phyloP scores from a whole-genome alignment of 805 yeast genomes.

The Hanseniaspora clermontiae region DNA sequence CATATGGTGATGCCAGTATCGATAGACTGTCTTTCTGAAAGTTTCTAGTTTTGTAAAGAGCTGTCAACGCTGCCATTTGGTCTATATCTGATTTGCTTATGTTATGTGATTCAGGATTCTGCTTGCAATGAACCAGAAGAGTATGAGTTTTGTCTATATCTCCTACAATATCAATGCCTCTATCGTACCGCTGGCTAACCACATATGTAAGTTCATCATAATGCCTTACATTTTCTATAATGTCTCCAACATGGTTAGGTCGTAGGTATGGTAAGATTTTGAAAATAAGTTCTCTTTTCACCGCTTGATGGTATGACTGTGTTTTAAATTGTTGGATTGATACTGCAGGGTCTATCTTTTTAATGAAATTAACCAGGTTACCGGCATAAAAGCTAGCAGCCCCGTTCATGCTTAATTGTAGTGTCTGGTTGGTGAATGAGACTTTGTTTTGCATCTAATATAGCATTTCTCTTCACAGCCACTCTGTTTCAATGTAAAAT shows the following conservation, averaged over 20 bases:
- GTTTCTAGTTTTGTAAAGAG: constrained; percentile 10
- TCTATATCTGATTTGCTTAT: constrained; percentile 25
- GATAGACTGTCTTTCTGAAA: constrained; percentile 17
- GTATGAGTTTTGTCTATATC: constrained; percentile 16
- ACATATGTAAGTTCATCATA: constrained; percentile 18
- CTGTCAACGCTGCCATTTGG: constrained; percentile 25
- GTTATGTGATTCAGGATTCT: constrained; percentile 21
- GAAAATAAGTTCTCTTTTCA: constrained; percentile 22
- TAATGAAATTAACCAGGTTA: neutral
- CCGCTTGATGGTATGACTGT: constrained; percentile 25
- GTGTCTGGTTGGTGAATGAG: too few relatives aligned
- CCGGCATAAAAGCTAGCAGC: neutral
- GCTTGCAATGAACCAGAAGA: constrained; percentile 25
- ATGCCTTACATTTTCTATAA: neutral
- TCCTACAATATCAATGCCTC: constrained; percentile 26
- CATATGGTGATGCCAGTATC: constrained; percentile 26
- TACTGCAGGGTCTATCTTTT: neutral
- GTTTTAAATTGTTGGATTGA: constrained; percentile 21
- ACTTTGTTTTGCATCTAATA: too few relatives aligned
- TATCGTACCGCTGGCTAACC: constrained; percentile 27
- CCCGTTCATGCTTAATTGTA: too few relatives aligned
- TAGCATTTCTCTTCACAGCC: too few relatives aligned
- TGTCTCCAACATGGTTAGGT: neutral
- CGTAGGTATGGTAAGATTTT: constrained; percentile 18
- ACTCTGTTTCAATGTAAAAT: too few relatives aligned